A percentile compares a stretch with the other conserved stretches of the same genome.
These are phyloP conservation scores for Hymenoscyphus scutula DNA, from an alignment of 2,329 filamentous ascomycete genomes.

Conservation along the genomic window DNA sequence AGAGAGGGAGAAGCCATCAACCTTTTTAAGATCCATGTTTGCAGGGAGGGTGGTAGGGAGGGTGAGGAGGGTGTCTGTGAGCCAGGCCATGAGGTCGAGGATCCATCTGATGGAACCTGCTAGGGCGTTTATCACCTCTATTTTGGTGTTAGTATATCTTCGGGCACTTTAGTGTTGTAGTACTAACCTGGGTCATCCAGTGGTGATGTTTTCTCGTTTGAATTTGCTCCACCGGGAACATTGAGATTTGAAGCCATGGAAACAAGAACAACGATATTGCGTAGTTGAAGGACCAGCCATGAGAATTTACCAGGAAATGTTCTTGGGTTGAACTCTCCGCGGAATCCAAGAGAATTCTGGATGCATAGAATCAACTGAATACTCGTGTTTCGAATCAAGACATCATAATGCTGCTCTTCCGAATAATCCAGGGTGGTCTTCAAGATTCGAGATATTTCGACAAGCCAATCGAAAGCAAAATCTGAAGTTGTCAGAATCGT, in stretches of 20 bases:
- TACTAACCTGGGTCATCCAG: conserved; percentile 61
- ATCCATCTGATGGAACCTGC: conserved; percentile 77
- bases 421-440: conserved; percentile 79
- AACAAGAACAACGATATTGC: conserved; percentile 66
- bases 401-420: conserved; percentile 68
- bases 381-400: conserved; percentile 68
- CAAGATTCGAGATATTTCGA: conserved; percentile 66
- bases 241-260: conserved; percentile 57
- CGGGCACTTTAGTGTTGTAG: not conserved
- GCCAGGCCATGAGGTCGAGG: conserved; percentile 65
- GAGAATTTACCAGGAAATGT: conserved; percentile 71
- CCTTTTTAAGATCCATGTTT: conserved; percentile 46
- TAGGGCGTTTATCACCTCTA: conserved; percentile 70
- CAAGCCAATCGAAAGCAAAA: conserved; percentile 61
- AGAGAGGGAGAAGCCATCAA: conserved; percentile 43
- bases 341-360: conserved; percentile 74
- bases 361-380: conserved; percentile 77
- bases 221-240: conserved; percentile 45
- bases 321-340: conserved; percentile 58
- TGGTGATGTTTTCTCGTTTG: conserved; percentile 54
- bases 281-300: conserved; percentile 70
- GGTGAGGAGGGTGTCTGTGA: conserved; percentile 57
- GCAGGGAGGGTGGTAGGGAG: conserved; percentile 49
- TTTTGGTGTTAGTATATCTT: conserved; percentile 6
- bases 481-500: conserved; percentile 40